These are phyloP conservation scores for Globisporangium emineosum DNA, from an alignment of 352 stramenopile genomes.

Conservation along the genomic window DNA sequence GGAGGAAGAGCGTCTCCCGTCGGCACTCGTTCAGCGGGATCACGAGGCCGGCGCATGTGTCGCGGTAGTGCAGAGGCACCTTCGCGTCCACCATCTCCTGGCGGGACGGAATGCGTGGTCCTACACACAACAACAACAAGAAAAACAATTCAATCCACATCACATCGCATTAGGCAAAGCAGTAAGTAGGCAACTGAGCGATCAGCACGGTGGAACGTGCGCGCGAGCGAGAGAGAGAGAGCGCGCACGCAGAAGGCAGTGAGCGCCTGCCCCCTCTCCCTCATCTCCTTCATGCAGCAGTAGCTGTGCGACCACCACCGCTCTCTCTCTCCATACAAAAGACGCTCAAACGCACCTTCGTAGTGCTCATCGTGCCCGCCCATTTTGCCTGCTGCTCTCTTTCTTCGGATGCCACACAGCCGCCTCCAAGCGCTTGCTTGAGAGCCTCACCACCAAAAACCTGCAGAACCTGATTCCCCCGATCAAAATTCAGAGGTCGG, in stretches of 20 bases:
- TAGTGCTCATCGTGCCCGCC: constrained; percentile 57
- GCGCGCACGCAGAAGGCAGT: background rate
- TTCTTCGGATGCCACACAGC: constrained; percentile 34
- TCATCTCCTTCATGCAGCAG: background rate
- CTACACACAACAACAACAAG: constrained; percentile 25
- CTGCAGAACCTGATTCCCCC: background rate
- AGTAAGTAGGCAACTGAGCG: background rate
- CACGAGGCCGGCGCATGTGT: constrained; percentile 94
- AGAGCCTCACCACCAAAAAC: constrained; percentile 14
- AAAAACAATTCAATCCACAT: too few species aligned
- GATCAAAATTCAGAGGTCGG: background rate
- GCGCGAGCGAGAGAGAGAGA: background rate
- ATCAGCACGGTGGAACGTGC: background rate
- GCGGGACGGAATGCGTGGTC: constrained; percentile 68
- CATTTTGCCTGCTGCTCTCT: constrained; percentile 42
- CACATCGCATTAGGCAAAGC: constrained; percentile 2
- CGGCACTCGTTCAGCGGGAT: constrained; percentile 96
- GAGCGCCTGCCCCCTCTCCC: background rate
- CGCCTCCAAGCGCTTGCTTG: constrained; percentile 22
- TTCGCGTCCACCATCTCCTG: constrained; percentile 94
- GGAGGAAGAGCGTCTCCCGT: constrained; percentile 91
- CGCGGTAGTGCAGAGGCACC: constrained; percentile 93
- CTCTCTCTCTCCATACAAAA: background rate
- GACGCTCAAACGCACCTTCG: constrained; percentile 38
- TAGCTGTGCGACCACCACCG: background rate